Base-by-base conservation (phyloP, 192 early-diverging fungal genomes). In the Podila clonocystis region DNA sequence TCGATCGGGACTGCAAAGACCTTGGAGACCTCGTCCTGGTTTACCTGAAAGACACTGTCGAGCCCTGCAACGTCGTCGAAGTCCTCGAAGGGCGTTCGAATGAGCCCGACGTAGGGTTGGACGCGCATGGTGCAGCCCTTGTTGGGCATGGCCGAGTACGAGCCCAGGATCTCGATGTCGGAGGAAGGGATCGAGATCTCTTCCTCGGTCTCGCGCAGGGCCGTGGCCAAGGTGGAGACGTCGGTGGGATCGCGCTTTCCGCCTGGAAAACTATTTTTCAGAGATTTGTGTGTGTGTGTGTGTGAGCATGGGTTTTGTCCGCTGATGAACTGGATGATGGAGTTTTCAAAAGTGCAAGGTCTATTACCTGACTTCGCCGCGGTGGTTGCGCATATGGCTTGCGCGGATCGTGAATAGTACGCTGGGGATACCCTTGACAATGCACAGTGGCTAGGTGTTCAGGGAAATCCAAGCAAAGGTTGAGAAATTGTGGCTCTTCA, bases 341-440 rank as follows among this genome's bases (percentile, higher is more conserved):
- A 36, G 8, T 33, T 36, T 36, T 36, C 34, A 36, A 36, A 11
- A 36, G 33, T 36, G 34, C 34, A 36, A 49, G n/a, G 22, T 29
- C 5, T 41, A 65, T 22, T 83, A 91, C 88, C 91, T 94, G 45
- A 92, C 90, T 75, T 96, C 94, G 9, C 95, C 95, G 29, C 83
- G 84, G 73, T 97, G 96, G 33, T 89, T 77, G 41, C 90, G 75
- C 78, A 97, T 85, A 34, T 82, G 75, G 4, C 72, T 68, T 48
- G 87, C 87, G 22, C 96, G 90, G 36, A 95, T 86, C 11, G 95
- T 95, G 70, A 97, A 95, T 1, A 97, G 74, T 20, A 97, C 83
- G 62, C 90, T 90, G 15, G 89, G 88, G 33, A 87, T 71, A 9
- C 85, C 86, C 38, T 91, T 70, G 4, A 88, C 86, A 9, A 83